Evolutionary conservation across 768 basidiomycete species (phyloP).

Genomic region (Podaxis sp.): DNA sequence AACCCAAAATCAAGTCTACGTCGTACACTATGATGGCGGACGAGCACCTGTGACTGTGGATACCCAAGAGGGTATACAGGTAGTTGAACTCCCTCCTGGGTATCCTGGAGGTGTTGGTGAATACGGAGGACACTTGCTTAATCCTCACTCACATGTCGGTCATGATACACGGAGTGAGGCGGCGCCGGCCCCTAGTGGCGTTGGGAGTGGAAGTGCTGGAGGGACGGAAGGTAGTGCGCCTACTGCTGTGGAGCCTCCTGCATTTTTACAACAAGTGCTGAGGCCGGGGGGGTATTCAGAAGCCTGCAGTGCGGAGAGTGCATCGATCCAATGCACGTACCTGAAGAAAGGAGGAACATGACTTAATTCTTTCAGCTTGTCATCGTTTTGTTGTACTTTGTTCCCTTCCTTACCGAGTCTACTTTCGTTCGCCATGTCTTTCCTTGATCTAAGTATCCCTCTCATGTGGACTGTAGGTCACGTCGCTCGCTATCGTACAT

Average conservation of each 20-base stretch:
- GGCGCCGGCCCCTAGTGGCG: constrained; percentile 10
- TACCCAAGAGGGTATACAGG: constrained; percentile 48
- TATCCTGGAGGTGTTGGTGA: constrained; percentile 28
- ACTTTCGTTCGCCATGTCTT: background rate
- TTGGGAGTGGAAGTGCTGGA: constrained; percentile 15
- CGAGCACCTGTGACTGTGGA: constrained; percentile 54
- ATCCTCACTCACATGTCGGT: background rate
- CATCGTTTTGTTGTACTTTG: background rate
- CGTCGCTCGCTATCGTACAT: background rate
- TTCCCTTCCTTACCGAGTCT: background rate
- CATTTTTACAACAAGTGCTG: constrained; percentile 20
- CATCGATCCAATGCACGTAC: background rate
- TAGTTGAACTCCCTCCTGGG: constrained; percentile 57
- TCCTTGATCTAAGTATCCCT: background rate
- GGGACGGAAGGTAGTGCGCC: constrained; percentile 15
- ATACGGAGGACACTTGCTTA: background rate
- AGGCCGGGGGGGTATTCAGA: constrained; percentile 18
- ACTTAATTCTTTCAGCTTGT: background rate
- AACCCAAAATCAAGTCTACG: constrained; percentile 38
- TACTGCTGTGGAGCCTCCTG: constrained; percentile 11
- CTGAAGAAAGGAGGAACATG: background rate
- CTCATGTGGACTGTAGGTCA: background rate
- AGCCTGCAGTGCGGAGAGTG: constrained; percentile 8
- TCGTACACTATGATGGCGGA: constrained; percentile 60
- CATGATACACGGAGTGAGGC: constrained; percentile 14